Evolutionary conservation across 306 rosid species (phyloP).

Genomic region (Rosa chinensis): DNA sequence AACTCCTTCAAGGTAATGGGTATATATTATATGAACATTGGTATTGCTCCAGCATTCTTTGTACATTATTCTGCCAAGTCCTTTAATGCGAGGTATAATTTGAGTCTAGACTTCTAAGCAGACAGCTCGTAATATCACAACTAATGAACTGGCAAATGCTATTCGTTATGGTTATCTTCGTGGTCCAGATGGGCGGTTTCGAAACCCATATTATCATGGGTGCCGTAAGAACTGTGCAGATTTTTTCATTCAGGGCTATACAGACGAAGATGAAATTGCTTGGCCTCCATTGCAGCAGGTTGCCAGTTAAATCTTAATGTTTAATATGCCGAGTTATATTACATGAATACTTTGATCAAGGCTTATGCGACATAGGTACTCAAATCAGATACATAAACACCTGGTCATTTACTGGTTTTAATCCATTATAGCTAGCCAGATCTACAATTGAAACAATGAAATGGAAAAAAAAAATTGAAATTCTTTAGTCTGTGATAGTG

Average conservation of each 20-base stretch:
- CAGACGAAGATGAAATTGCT: constrained; percentile 64
- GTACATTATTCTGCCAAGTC: background rate
- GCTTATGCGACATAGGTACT: background rate
- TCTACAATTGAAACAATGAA: constrained; percentile 4
- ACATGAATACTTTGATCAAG: background rate
- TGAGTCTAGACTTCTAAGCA: constrained; percentile 28
- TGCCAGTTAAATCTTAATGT: constrained; percentile 30
- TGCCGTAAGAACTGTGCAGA: constrained; percentile 76
- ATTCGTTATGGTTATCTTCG: constrained; percentile 75
- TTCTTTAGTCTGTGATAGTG: background rate
- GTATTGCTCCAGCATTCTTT: background rate
- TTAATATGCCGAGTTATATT: background rate
- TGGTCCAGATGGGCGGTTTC: constrained; percentile 79
- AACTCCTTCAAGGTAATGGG: constrained; percentile 4
- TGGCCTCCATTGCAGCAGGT: constrained; percentile 78
- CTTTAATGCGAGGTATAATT: background rate
- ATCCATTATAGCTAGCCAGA: background rate
- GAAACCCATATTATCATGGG: constrained; percentile 81
- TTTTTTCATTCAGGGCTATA: constrained; percentile 65
- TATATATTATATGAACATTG: background rate
- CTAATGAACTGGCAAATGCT: constrained; percentile 75
- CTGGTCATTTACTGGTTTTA: constrained; percentile 5
- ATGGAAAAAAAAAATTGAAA: background rate
- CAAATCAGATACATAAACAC: background rate
- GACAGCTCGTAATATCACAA: constrained; percentile 92